Evolutionary conservation across 108 stramenopile species (phyloP), one percentile per base, ranked within the genome.

Genomic region (Hondaea fermentalgiana): DNA sequence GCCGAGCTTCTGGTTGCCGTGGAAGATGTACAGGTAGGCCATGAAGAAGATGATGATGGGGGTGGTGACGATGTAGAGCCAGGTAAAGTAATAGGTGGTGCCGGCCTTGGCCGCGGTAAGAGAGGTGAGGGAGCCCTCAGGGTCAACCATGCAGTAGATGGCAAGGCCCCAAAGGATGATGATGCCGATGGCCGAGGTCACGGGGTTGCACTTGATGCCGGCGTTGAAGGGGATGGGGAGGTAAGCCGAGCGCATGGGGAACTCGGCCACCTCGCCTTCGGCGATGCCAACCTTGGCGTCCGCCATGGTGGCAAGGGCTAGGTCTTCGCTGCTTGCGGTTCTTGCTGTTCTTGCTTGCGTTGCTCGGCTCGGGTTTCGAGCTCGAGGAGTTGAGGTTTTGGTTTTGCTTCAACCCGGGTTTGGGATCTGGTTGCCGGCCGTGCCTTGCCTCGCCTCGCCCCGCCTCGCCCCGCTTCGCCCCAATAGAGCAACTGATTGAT

Each of bases 1-100:
- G 28, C 94, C 95, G 5, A 95, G 88, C 89, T 93, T 92, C 60
- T 94, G 87, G 45, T 94, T 49, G 23, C 94, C 94, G 87, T 88
- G 94, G 21, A 72, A 29, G 45, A 43, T 87, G 51, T 19, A 29
- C 17, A 87, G 14, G 76, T 59, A 57, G 0, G 59, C 3, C 5
- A 59, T 16, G 4, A 87, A 51, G 72, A 83, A 57, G 44, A 72
- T 44, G 60, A 42, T 44, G 2, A 72, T 2, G 57, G 71, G 23
- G 43, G 23, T 64, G 19, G 89, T 53, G 14, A 19, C 89, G 44
- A 89, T 57, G 83, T 89, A 89, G 42, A 89, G 29, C 89, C 89
- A 89, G 35, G 89, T 72, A 4, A 88, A 88, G 5, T 88, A 49
- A 3, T 71, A 5, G 0, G 88, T 47, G 44, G 29, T 49, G 10